Conservation (phyloP, 331 rosid genomes). For the Pyrus hybrid region DNA sequence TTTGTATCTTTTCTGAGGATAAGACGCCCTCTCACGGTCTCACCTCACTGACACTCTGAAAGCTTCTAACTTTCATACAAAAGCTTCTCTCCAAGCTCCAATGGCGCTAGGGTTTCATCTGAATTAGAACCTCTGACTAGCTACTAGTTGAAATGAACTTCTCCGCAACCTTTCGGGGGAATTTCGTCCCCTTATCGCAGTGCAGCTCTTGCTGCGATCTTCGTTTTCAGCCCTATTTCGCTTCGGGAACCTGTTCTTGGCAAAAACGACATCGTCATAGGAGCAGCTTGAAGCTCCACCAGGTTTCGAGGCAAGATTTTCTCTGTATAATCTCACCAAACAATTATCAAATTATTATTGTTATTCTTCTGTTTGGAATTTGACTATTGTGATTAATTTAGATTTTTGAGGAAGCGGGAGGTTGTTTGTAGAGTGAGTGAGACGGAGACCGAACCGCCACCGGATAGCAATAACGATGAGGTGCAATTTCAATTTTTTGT, state of each 20-base stretch:
- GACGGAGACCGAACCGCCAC: slow-evolving; percentile 29
- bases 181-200: slow-evolving; percentile 38
- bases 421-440: slow-evolving; percentile 57
- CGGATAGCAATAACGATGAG: slow-evolving; percentile 56
- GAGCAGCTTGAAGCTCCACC: slow-evolving; percentile 25
- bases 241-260: slow-evolving; percentile 20
- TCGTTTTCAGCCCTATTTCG: slow-evolving; percentile 41
- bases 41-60: neutral
- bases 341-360: neutral
- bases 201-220: slow-evolving; percentile 61
- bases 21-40: slow-evolving; percentile 5
- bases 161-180: slow-evolving; percentile 47
- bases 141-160: slow-evolving; percentile 37
- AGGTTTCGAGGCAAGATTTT: slow-evolving; percentile 33
- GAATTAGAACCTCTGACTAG: slow-evolving; percentile 15
- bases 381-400: slow-evolving; percentile 6
- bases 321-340: neutral
- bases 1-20: neutral
- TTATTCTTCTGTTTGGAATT: neutral
- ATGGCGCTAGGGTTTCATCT: slow-evolving; percentile 51
- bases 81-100: slow-evolving; percentile 4
- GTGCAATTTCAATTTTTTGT: slow-evolving; percentile 14
- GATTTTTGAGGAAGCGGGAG: slow-evolving; percentile 32
- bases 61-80: neutral
- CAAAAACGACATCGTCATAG: slow-evolving; percentile 16